Conservation (phyloP, 257 asterid genomes). For the Plantago elongata region DNA sequence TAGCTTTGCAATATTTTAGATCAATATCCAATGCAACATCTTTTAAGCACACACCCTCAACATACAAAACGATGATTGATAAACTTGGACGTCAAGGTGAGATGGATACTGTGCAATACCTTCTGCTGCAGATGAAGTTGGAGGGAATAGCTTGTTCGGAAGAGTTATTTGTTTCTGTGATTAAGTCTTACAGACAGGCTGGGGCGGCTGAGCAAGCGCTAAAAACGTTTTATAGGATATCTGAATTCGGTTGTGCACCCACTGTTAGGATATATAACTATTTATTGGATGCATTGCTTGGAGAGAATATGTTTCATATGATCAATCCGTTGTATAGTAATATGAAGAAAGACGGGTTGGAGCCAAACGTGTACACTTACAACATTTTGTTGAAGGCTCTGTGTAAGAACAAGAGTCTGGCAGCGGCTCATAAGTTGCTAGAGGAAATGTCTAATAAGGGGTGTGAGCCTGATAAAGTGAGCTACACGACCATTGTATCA, state of each 20-base stretch:
- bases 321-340: conserved; percentile 67
- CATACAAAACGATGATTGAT: conserved; percentile 67
- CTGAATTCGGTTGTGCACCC: conserved; percentile 70
- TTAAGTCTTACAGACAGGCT: conserved; percentile 46
- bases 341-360: conserved; percentile 83
- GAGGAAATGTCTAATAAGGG: conserved; percentile 78
- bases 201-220: conserved; percentile 64
- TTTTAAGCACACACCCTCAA: conserved; percentile 67
- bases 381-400: conserved; percentile 82
- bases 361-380: conserved; percentile 81
- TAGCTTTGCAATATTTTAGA: conserved; percentile 65
- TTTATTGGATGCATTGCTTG: conserved; percentile 73
- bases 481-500: conserved; percentile 72
- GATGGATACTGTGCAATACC: conserved; percentile 75
- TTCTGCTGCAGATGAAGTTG: conserved; percentile 80
- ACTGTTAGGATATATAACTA: conserved; percentile 80
- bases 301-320: conserved; percentile 67
- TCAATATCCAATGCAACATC: conserved; percentile 45
- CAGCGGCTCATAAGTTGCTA: conserved; percentile 74
- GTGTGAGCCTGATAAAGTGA: conserved; percentile 74
- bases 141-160: conserved; percentile 62
- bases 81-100: conserved; percentile 53
- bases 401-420: conserved; percentile 65
- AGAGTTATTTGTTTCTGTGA: conserved; percentile 53
- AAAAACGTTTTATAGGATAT: conserved; percentile 70